phyloP scores from a whole-genome alignment of 2,329 filamentous ascomycete genomes.

The Aspergillus sp. region DNA sequence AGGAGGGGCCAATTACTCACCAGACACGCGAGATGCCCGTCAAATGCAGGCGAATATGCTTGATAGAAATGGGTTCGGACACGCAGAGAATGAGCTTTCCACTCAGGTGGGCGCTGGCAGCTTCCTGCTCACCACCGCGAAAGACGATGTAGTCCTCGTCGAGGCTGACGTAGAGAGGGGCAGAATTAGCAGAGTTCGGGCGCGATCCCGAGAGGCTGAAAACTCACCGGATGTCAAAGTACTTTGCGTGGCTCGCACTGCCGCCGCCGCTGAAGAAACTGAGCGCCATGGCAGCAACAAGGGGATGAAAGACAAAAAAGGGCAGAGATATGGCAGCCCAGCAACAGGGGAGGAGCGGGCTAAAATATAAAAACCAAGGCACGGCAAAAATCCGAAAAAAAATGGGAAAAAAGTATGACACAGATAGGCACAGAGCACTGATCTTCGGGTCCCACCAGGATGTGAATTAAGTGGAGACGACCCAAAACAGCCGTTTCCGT shows the following conservation, averaged over 20 bases:
- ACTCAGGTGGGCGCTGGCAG: slow-evolving; percentile 71
- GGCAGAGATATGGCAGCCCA: neutral
- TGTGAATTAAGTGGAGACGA: slow-evolving; percentile 13
- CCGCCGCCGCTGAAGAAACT: slow-evolving; percentile 46
- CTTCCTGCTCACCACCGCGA: slow-evolving; percentile 71
- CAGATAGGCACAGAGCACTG: slow-evolving; percentile 21
- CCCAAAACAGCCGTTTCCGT: slow-evolving; percentile 31
- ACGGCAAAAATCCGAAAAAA: slow-evolving; percentile 3
- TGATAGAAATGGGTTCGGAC: slow-evolving; percentile 66
- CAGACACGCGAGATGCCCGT: slow-evolving; percentile 68
- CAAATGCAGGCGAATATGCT: slow-evolving; percentile 71
- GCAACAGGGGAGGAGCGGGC: slow-evolving; percentile 1
- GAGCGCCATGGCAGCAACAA: slow-evolving; percentile 41
- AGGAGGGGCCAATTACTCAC: slow-evolving; percentile 49
- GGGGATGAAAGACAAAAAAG: slow-evolving; percentile 4
- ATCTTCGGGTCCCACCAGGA: slow-evolving; percentile 41
- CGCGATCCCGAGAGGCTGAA: slow-evolving; percentile 13
- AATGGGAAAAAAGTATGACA: slow-evolving; percentile 21
- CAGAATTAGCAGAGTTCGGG: slow-evolving; percentile 19
- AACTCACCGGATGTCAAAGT: slow-evolving; percentile 50
- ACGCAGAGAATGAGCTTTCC: slow-evolving; percentile 74
- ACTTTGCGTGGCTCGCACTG: slow-evolving; percentile 47
- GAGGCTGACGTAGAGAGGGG: slow-evolving; percentile 51
- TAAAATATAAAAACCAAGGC: slow-evolving; percentile 13
- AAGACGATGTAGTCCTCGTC: slow-evolving; percentile 79